Evolutionary conservation across 2,329 filamentous ascomycete species (phyloP), one percentile per base, ranked within the genome.

Genomic region (Diaporthe sp.): DNA sequence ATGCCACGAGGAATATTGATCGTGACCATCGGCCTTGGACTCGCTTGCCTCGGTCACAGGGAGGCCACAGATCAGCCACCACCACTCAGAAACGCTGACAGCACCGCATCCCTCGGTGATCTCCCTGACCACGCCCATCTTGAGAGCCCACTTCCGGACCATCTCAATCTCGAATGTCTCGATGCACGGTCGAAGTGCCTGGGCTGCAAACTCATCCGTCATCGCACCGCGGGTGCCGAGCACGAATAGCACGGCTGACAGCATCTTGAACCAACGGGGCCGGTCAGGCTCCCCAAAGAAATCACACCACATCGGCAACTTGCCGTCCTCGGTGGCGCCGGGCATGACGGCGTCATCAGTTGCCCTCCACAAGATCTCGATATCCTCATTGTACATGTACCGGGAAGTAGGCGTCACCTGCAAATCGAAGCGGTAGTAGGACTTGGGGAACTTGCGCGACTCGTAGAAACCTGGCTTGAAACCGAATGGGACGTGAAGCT

Each of bases 401-500:
- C 77, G 81, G 10, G 84, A 80, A 0, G 92, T 94, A 1, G 92
- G 92, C 1, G 87, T 83, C 28, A 92, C 87, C 58, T 89, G 87
- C 49, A 95, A 85, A 13, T 88, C 87, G 82, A 94, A 95, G 77
- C 90, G 89, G 68, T 94, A 88, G 78, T 91, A 90, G 46, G 87
- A 87, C 78, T 93, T 92, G 49, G 93, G 90, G 77, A 93, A 92
- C 75, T 91, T 90, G 73, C 93, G 88, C 31, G 92, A 93, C 79
- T 94, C 91, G 82, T 95, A 95, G 77, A 93, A 91, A 22, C 90
- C 90, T 10, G 92, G 92, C 72, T 91, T 89, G 79, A 95, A 93
- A 1, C 94, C 94, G 81, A 94, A 92, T 2, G 92, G 91, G 42
- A 94, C 91, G 68, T 88, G 79, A 1, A 91, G 90, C 7, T 93